phyloP scores from a whole-genome alignment of 305 asterid genomes.

The Petunia hybrid region DNA sequence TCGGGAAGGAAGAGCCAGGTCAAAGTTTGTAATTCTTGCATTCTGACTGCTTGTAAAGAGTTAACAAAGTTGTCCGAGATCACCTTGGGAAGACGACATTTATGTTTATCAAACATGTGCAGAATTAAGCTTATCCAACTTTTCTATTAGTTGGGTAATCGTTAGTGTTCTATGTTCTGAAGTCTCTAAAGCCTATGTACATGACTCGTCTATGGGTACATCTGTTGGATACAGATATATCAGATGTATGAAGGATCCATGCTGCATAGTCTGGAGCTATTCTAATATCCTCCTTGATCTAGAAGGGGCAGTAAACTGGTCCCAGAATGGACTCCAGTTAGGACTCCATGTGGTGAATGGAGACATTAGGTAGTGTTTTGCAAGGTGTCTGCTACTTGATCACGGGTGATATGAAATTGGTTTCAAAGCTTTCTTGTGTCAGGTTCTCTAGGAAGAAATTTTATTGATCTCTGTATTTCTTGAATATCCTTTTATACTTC shows the following conservation, averaged over 20 bases:
- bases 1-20: too few relatives aligned
- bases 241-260: background rate
- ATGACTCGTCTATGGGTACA: background rate
- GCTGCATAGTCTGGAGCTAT: background rate
- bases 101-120: background rate
- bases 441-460: background rate
- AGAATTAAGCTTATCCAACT: background rate
- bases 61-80: background rate
- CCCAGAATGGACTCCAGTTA: background rate
- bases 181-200: background rate
- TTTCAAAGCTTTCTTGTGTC: background rate
- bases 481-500: background rate
- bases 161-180: conserved; percentile 21
- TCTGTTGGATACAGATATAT: background rate
- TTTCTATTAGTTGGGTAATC: conserved; percentile 12
- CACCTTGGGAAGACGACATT: background rate
- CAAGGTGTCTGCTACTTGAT: background rate
- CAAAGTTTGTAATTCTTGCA: too few relatives aligned
- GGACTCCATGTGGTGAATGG: background rate
- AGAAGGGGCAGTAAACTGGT: background rate
- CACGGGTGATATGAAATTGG: background rate
- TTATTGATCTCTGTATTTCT: background rate
- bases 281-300: conserved; percentile 23
- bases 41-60: background rate
- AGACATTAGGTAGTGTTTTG: background rate